Percentiles rank a stretch among this genome's conserved stretches.
phyloP scores from a whole-genome alignment of 345 rosid genomes.

The Salix dunnii region DNA sequence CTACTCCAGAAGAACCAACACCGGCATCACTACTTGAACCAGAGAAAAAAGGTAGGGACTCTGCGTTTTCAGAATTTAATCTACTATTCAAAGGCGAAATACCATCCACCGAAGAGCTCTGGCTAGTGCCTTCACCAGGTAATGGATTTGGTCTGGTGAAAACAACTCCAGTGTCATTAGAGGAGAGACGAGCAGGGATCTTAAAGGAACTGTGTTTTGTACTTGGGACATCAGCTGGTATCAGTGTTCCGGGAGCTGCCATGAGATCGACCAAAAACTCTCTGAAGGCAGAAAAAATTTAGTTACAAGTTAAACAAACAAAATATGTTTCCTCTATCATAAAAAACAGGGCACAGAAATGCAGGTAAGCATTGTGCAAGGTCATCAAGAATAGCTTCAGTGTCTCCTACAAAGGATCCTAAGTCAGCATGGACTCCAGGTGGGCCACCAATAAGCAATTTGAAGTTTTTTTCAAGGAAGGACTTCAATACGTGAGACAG shows the following conservation, averaged over 20 bases:
- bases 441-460: background rate
- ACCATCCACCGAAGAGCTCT: conserved; percentile 36
- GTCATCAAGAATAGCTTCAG: background rate
- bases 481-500: background rate
- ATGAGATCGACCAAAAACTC: conserved; percentile 99
- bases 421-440: background rate
- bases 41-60: conserved; percentile 31
- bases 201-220: conserved; percentile 51
- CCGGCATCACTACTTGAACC: conserved; percentile 37
- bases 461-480: background rate
- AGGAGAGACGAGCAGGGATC: conserved; percentile 39
- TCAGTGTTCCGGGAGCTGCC: conserved; percentile 99
- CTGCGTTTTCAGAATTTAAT: conserved; percentile 37
- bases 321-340: conserved; percentile 9
- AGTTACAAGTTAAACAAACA: conserved; percentile 20
- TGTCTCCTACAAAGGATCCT: background rate
- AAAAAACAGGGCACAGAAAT: background rate
- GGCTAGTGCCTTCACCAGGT: conserved; percentile 71
- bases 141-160: conserved; percentile 45
- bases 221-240: conserved; percentile 85
- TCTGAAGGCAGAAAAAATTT: conserved; percentile 44
- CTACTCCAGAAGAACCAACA: conserved; percentile 51
- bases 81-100: conserved; percentile 33
- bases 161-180: conserved; percentile 37
- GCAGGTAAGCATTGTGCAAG: background rate